Evolutionary conservation across 2,329 filamentous ascomycete species (phyloP).

Genomic region (Didymella sp.): DNA sequence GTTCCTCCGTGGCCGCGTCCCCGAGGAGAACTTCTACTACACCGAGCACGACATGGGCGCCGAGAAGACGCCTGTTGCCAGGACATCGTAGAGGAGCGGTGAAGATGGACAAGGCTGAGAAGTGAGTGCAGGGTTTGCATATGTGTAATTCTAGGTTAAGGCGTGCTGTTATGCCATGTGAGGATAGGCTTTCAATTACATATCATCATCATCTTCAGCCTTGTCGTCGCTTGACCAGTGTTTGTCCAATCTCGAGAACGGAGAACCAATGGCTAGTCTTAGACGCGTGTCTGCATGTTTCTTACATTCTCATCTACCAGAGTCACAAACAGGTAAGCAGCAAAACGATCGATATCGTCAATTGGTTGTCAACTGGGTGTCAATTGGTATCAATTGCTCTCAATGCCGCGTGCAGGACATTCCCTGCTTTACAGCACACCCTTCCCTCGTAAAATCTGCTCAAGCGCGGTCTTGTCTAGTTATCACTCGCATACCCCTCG

Average conservation of each 20-base stretch:
- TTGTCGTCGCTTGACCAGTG: no score
- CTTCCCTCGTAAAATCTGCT: no score
- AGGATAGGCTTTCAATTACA: constrained; percentile 19
- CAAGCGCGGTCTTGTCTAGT: constrained; percentile 27
- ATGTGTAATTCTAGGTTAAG: constrained; percentile 37
- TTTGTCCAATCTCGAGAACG: no score
- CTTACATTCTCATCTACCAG: no score
- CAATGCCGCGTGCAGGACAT: not conserved
- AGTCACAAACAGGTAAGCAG: not conserved
- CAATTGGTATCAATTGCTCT: not conserved
- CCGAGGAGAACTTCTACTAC: constrained; percentile 92
- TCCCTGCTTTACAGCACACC: no score
- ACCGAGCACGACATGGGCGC: constrained; percentile 51
- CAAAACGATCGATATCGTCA: not conserved
- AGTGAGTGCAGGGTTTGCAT: constrained; percentile 10
- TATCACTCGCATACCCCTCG: constrained; percentile 43
- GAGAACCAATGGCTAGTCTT: no score
- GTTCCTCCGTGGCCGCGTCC: constrained; percentile 84
- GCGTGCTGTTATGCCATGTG: not conserved
- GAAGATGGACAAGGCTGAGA: not conserved
- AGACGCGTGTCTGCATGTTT: no score
- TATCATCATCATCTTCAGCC: constrained; percentile 2
- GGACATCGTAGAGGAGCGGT: constrained; percentile 37
- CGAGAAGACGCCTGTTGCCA: constrained; percentile 45
- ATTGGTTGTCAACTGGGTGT: not conserved